Evolutionary conservation across 345 rosid genomes (phyloP), one percentile per base, ranked within the genome.

Genomic region (Acer saccharum): DNA sequence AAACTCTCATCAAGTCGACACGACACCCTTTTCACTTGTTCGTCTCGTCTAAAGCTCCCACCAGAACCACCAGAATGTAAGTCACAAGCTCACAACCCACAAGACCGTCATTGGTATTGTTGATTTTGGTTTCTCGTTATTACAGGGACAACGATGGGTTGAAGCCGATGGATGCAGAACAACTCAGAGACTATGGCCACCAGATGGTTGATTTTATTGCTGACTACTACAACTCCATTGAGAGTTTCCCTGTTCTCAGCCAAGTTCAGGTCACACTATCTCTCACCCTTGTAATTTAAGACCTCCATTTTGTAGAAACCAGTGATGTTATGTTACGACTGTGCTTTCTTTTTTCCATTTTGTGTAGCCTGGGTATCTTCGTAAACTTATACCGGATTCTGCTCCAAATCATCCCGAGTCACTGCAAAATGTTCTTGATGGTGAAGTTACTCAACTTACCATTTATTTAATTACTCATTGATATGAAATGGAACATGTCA

Each of bases 121-220:
- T 27, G 67, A 25, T 25, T 14, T 3, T 64, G 39, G 29, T 23
- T 20, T 20, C 21, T 23, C 12, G 9, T 23, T 46, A 46, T 10
- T 39, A 6, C 55, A 78, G 65, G 81, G 80, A 84, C 66, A 78
- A 55, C 17, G 39, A n/a, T 29, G 64, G 65, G 76, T 54, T 87
- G 83, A 88, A 85, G 82, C 82, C 93, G 21, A 91, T 91, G 95
- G 93, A 89, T 27, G 87, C 95, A 0, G 92, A 91, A 85, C 95
- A 91, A 73, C 82, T 91, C 72, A 84, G 95, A 64, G 95, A 90
- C 80, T 73, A 84, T 74, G 98, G 88, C 32, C 95, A 92, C 78
- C 86, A 79, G 84, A 95, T 95, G 98, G 94, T 95, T 48, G 98
- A 92, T 82, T 95, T 95, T 81, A 89, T 95, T 79, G 98, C 97